Conservation (phyloP, 2,329 filamentous ascomycete genomes). For the Xylaria sp. region DNA sequence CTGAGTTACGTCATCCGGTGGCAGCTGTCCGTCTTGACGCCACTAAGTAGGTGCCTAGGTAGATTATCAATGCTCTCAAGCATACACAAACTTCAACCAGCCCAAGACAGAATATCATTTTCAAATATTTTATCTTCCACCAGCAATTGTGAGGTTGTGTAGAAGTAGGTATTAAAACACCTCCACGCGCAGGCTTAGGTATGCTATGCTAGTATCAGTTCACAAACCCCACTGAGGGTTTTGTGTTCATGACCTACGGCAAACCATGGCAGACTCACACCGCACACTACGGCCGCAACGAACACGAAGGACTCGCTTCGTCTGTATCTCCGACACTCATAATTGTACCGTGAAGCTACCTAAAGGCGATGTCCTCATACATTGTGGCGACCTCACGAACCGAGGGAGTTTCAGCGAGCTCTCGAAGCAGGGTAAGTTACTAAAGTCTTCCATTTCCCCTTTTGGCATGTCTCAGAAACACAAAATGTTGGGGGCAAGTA, state of each 20-base stretch:
- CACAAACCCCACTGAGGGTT: no score
- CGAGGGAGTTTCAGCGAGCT: slow-evolving; percentile 68
- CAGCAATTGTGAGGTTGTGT: neutral
- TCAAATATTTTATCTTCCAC: neutral
- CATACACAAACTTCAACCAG: neutral
- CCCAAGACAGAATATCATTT: neutral
- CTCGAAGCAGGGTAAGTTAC: no score
- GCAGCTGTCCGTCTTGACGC: neutral
- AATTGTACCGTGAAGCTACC: slow-evolving; percentile 70
- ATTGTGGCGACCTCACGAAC: slow-evolving; percentile 79
- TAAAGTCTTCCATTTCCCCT: no score
- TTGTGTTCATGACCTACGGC: neutral
- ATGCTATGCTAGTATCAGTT: neutral
- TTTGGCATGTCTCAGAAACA: no score
- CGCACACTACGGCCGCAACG: slow-evolving; percentile 10
- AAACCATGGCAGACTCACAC: slow-evolving; percentile 14
- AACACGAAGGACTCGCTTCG: slow-evolving; percentile 64
- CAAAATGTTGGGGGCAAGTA: no score
- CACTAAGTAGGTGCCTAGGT: neutral
- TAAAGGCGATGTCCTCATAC: slow-evolving; percentile 74
- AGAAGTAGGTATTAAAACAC: neutral
- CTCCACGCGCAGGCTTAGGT: neutral
- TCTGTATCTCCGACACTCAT: slow-evolving; percentile 80
- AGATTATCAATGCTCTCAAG: neutral
- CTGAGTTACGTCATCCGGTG: slow-evolving; percentile 1